Percentiles rank a stretch among this genome's conserved stretches.
These are phyloP conservation scores for Fusarium transvaalense DNA, from an alignment of 2,329 filamentous ascomycete genomes.

Conservation along the genomic window DNA sequence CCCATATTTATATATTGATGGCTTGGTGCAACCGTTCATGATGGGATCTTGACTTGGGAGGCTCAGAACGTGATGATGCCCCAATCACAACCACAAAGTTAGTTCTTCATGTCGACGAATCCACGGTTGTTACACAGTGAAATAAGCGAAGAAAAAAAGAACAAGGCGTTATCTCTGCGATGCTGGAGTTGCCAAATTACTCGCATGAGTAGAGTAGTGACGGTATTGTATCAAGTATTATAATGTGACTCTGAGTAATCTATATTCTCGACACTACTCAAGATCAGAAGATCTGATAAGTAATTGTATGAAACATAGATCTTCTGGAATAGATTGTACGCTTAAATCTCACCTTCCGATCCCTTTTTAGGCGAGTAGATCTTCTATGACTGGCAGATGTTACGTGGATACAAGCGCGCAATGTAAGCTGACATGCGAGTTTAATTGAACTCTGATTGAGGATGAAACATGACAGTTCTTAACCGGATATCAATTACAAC, in stretches of 20 bases:
- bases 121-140: not conserved
- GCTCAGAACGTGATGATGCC: not conserved
- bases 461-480: not conserved
- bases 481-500: not conserved
- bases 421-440: not conserved
- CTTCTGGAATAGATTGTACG: not conserved
- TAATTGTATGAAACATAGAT: not conserved
- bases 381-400: not conserved
- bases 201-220: not conserved
- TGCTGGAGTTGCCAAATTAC: not conserved
- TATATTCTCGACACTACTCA: not conserved
- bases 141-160: not conserved
- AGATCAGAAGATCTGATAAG: not conserved
- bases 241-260: not conserved
- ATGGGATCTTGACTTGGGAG: not conserved
- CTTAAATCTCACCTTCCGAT: not conserved
- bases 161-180: too few relatives aligned
- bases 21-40: not conserved
- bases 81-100: not conserved
- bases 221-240: not conserved
- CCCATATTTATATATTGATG: not conserved
- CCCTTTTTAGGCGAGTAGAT: not conserved
- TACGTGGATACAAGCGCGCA: not conserved
- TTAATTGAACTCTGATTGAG: not conserved
- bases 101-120: not conserved